Conservation (phyloP, 306 rosid species). For the Trifolium fragiferum region DNA sequence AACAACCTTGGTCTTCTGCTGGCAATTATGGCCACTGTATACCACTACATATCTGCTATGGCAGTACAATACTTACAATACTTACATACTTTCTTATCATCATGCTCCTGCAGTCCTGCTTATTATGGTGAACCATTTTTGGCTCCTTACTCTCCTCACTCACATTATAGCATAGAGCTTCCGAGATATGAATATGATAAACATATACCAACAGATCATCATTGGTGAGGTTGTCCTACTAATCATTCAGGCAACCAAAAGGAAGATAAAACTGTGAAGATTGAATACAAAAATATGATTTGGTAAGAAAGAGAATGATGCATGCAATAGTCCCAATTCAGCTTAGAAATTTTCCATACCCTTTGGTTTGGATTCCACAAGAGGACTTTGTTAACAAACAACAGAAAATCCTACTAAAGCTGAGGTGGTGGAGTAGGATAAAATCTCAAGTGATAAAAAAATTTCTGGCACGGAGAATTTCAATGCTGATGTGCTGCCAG, state of each 20-base stretch:
- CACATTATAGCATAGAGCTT: too few species aligned
- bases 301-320: conserved; percentile 46
- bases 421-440: conserved; percentile 42
- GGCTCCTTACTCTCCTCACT: conserved; percentile 46
- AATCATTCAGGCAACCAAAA: conserved; percentile 45
- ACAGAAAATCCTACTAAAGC: conserved; percentile 20
- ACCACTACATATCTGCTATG: conserved; percentile 46
- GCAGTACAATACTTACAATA: too few species aligned
- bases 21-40: conserved; percentile 35
- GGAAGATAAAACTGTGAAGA: conserved; percentile 49
- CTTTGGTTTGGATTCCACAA: conserved; percentile 61
- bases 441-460: conserved; percentile 11
- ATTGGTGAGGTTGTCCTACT: conserved; percentile 69
- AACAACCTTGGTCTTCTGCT: conserved; percentile 52
- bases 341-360: conserved; percentile 47
- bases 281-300: conserved; percentile 59
- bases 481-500: conserved; percentile 8
- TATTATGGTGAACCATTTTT: conserved; percentile 40
- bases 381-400: conserved; percentile 44
- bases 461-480: conserved; percentile 16
- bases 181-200: too few species aligned
- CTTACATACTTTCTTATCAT: conserved; percentile 41
- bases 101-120: conserved; percentile 43
- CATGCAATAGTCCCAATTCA: conserved; percentile 48
- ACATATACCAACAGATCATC: conserved; percentile 47